These are phyloP conservation scores for Haplosporangium gracile DNA, from an alignment of 192 early-diverging fungal species.

Conservation along the genomic window DNA sequence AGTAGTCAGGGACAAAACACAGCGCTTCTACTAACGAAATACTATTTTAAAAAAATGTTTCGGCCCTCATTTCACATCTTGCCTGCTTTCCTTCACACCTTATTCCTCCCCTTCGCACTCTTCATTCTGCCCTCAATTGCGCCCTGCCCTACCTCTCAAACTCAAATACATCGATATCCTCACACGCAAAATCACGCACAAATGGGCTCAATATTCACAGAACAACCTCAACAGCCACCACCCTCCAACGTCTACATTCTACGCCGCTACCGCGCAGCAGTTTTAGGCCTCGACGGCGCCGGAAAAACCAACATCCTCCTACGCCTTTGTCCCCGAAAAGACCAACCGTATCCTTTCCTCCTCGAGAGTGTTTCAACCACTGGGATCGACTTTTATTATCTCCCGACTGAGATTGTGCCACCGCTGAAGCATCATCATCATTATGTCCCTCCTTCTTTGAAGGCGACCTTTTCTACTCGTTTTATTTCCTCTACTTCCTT, in stretches of 20 bases:
- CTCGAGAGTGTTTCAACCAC: background rate
- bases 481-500: too few species aligned
- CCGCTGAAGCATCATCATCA: background rate
- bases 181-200: background rate
- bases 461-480: too few species aligned
- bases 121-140: too few species aligned
- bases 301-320: background rate
- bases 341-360: background rate
- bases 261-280: background rate
- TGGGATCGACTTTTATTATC: background rate
- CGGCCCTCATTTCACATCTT: too few species aligned
- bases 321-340: background rate
- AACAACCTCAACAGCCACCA: background rate
- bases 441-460: background rate
- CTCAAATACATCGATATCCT: too few species aligned
- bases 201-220: background rate
- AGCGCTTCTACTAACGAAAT: too few species aligned
- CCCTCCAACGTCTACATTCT: background rate
- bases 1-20: too few species aligned
- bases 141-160: too few species aligned
- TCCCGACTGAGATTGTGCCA: background rate
- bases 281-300: background rate
- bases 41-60: too few species aligned
- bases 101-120: too few species aligned
- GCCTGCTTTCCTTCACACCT: too few species aligned